Conservation (phyloP, 805 yeast genomes). For the Wickerhamomyces hampshirensis region DNA sequence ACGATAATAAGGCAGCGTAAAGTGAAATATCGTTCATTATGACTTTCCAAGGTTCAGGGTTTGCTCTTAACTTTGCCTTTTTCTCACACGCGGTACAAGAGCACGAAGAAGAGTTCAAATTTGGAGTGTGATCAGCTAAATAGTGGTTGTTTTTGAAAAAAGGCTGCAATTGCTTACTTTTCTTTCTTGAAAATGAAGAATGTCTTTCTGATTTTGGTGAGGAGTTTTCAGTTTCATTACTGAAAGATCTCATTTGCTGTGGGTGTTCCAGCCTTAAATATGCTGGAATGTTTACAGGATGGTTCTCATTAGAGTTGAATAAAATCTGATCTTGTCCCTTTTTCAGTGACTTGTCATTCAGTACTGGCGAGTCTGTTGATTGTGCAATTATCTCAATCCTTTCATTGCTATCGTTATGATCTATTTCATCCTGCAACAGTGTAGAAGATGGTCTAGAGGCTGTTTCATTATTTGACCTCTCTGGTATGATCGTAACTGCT, state of each 20-base stretch:
- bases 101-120: slow-evolving; percentile 5
- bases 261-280: too few species aligned
- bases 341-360: too few species aligned
- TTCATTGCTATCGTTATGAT: too few species aligned
- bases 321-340: slow-evolving; percentile 1
- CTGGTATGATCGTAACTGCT: background rate
- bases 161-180: background rate
- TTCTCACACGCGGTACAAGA: slow-evolving; percentile 5
- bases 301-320: slow-evolving; percentile 1
- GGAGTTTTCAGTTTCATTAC: too few species aligned
- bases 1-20: slow-evolving; percentile 35
- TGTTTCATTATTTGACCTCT: background rate
- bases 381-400: slow-evolving; percentile 11
- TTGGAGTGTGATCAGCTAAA: slow-evolving; percentile 1
- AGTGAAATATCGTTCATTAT: slow-evolving; percentile 33
- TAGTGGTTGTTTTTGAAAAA: background rate
- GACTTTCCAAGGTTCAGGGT: slow-evolving; percentile 25
- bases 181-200: slow-evolving; percentile 12
- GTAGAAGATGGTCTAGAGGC: too few species aligned
- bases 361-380: too few species aligned
- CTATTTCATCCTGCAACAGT: too few species aligned
- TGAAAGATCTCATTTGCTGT: too few species aligned
- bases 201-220: background rate
- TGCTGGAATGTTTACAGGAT: too few species aligned
- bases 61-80: slow-evolving; percentile 2